Percentiles rank a stretch among this genome's conserved stretches.
Conservation (phyloP, 2,329 filamentous ascomycete genomes). For the Calycina herbarum region DNA sequence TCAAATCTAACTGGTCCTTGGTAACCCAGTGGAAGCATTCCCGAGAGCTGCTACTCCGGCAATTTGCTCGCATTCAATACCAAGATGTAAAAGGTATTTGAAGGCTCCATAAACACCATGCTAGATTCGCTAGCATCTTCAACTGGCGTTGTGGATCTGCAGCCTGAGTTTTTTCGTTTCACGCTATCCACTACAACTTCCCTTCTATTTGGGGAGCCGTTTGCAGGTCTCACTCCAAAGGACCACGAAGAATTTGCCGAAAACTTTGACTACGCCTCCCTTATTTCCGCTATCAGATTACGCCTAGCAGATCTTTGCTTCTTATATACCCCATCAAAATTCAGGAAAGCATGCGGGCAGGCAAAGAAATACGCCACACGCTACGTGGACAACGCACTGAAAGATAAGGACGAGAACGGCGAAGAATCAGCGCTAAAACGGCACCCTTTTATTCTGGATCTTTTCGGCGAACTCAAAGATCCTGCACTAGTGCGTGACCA, state of each 20-base stretch:
- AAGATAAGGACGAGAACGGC: not conserved
- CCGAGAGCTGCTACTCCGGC: slow-evolving; percentile 8
- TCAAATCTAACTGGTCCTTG: not conserved
- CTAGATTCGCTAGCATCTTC: not conserved
- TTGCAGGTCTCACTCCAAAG: slow-evolving; percentile 38
- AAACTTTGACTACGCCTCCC: slow-evolving; percentile 3
- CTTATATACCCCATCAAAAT: not conserved
- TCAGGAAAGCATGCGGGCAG: not conserved
- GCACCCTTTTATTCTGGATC: slow-evolving; percentile 6
- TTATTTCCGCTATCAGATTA: not conserved
- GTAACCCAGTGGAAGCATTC: slow-evolving; percentile 5
- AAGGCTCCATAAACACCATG: slow-evolving; percentile 34
- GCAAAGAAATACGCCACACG: not conserved
- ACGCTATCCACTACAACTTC: slow-evolving; percentile 57
- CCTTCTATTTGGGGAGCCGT: slow-evolving; percentile 57
- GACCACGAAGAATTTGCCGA: slow-evolving; percentile 8
- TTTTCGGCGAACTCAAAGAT: not conserved
- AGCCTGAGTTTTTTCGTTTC: slow-evolving; percentile 56
- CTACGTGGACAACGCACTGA: not conserved
- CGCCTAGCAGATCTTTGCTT: not conserved
- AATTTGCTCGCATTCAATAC: slow-evolving; percentile 4
- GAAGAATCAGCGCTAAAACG: not conserved
- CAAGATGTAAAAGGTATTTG: slow-evolving; percentile 11
- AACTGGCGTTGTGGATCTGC: slow-evolving; percentile 47
- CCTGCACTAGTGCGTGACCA: slow-evolving; percentile 32